Evolutionary conservation across 352 stramenopile species (phyloP), one percentile per base, ranked within the genome.

Genomic region (Stephanocyclus meneghinianus): DNA sequence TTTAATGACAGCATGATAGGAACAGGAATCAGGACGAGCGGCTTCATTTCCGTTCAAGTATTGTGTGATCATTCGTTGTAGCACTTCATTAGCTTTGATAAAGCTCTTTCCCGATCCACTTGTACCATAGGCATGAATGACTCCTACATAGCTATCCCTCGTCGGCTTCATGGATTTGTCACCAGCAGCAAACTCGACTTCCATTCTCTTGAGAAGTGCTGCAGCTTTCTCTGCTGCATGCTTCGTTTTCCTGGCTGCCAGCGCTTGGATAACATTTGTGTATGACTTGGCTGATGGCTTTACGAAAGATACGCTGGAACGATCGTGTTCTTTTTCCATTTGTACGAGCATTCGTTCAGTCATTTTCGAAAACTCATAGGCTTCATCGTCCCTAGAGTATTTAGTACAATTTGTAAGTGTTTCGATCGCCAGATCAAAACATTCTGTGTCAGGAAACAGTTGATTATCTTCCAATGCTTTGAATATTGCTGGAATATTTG

Each of bases 191-290:
- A 74, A 81, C 44, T 57, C 47, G 18, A 73, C 11, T 44, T 90
- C 77, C 71, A 92, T 84, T 47, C 61, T 80, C 26, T 55, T 72
- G 18, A 93, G 76, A 0, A 93, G 56, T 21, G 53, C 63, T 68
- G 85, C 72, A 26, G 83, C 85, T 47, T 78, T 71, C 44, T 81
- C 45, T 13, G 73, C 68, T 11, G 71, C 74, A 18, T 74, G 57
- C 21, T 65, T 47, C 29, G 42, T 81, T 35, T 71, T 75, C 7
- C 71, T 79, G 2, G 77, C 32, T 44, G 76, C 65, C 67, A 89
- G 80, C 21, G 88, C 88, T 66, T 89, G 77, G 42, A 93, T 83
- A 0, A 88, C 88, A 80, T 89, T 75, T 50, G 86, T 93, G 55
- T 92, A 92, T 11, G 86, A 81, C 69, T 62, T 45, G 4, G 80